phyloP scores from a whole-genome alignment of 805 yeast genomes.

The Schizosaccharomyces cryophilus region DNA sequence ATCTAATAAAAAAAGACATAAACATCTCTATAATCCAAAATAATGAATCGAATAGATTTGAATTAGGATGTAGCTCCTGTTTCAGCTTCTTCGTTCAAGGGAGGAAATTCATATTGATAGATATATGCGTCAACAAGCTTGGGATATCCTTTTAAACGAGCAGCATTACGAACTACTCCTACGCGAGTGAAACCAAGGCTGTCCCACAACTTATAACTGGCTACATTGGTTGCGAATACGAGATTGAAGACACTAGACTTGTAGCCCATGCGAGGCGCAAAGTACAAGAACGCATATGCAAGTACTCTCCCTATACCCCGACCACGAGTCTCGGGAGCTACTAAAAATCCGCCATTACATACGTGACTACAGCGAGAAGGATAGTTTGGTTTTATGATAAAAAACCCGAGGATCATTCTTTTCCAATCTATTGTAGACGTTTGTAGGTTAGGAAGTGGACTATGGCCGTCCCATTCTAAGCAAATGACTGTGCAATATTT shows the following conservation, averaged over 20 bases:
- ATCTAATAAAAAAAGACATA: too few species aligned
- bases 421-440: not conserved
- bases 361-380: conserved; percentile 63
- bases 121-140: conserved; percentile 52
- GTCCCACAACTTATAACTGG: conserved; percentile 65
- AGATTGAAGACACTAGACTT: conserved; percentile 66
- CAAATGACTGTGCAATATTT: not conserved
- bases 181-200: conserved; percentile 53
- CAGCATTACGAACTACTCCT: conserved; percentile 56
- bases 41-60: not conserved
- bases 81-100: not conserved
- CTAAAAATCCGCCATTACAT: conserved; percentile 73
- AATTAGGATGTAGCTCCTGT: not conserved
- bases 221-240: conserved; percentile 60
- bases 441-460: not conserved
- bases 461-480: not conserved
- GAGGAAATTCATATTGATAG: conserved; percentile 37
- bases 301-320: conserved; percentile 42
- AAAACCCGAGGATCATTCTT: not conserved
- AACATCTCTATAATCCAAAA: not conserved
- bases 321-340: conserved; percentile 35
- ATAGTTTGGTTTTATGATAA: conserved; percentile 63
- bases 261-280: conserved; percentile 64
- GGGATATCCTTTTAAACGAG: conserved; percentile 36
- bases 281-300: conserved; percentile 38